Evolutionary conservation across 2,329 filamentous ascomycete genomes (phyloP), one percentile per base, ranked within the genome.

Genomic region (Acarospora socialis): DNA sequence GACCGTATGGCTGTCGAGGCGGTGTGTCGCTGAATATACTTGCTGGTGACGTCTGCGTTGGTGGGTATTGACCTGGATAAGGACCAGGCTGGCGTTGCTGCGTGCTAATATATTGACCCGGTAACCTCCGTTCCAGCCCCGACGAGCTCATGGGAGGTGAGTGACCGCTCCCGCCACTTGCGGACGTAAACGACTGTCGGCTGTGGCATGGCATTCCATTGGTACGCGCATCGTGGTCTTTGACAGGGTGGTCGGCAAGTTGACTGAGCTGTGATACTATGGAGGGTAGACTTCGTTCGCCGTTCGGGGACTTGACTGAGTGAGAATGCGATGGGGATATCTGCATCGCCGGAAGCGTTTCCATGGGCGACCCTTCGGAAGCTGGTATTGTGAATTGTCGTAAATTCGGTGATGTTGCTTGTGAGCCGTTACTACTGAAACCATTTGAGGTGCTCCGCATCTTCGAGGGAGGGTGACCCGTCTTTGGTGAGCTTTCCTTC

Each of bases 271-370:
- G 48, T 5, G 53, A 53, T 21, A 51, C 46, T 12, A 64, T 47
- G 2, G 60, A 55, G 1, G 60, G 60, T 5, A 64, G 43, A 27
- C 41, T 55, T 41, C 52, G 53, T 21, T 40, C 48, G 24, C 40
- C 46, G 4, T 57, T 53, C 1, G 54, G 50, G 3, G 56, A 53
- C 27, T 45, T 48, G 17, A 43, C 44, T 7, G 48, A 43, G 12
- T 45, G 46, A 4, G 52, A 52, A 3, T 45, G 49, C 16, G 52
- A 47, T n/a, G 50, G 49, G 7, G 56, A 53, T 18, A 32, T 45
- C 21, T 57, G 51, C 25, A 61, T 46, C 7, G 52, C 53, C 13
- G 58, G 54, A 4, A 62, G 47, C 6, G 51, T 49, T 30, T 56
- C 45, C 17, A 43, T 37, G 27, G 52, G 41, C 9, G 30, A 30